Conservation (phyloP, 257 asterid species). For the Lavandula angustifolia region DNA sequence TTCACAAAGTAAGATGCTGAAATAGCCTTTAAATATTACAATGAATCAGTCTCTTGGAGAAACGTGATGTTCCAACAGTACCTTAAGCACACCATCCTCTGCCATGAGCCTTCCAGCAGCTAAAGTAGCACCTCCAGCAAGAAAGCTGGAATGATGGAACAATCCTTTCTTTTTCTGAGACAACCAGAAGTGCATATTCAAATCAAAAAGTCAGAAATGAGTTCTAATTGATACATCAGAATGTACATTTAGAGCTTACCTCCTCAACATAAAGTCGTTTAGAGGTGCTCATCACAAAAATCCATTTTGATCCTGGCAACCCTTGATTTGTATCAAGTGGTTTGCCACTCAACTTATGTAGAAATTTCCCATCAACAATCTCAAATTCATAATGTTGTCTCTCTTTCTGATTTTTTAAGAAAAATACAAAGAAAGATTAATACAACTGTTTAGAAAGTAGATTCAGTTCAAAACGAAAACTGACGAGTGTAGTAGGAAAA, state of each 20-base stretch:
- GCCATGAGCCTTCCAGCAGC: constrained; percentile 94
- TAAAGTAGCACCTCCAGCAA: constrained; percentile 91
- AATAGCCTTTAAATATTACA: constrained; percentile 9
- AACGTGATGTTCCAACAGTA: constrained; percentile 28
- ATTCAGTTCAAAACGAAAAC: constrained; percentile 8
- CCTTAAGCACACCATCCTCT: constrained; percentile 75
- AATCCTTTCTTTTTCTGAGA: constrained; percentile 84
- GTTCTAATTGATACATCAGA: constrained; percentile 25
- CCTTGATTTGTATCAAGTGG: constrained; percentile 63
- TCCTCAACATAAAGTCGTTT: constrained; percentile 73
- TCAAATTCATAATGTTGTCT: constrained; percentile 67
- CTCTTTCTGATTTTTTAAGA: constrained; percentile 58
- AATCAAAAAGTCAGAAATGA: constrained; percentile 6
- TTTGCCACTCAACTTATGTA: constrained; percentile 52
- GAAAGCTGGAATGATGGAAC: constrained; percentile 97
- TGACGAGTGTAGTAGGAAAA: constrained; percentile 17
- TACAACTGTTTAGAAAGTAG: constrained; percentile 3
- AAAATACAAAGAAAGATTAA: constrained; percentile 19
- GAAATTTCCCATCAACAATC: constrained; percentile 61
- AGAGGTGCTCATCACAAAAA: constrained; percentile 94
- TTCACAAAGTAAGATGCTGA: constrained; percentile 6
- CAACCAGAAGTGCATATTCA: constrained; percentile 11
- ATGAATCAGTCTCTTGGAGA: not conserved
- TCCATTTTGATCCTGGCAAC: constrained; percentile 66
- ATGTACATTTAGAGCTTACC: constrained; percentile 46